These are phyloP conservation scores for Rhynchospora tenuis DNA, from an alignment of 176 grass and related monocot genomes.

Conservation along the genomic window DNA sequence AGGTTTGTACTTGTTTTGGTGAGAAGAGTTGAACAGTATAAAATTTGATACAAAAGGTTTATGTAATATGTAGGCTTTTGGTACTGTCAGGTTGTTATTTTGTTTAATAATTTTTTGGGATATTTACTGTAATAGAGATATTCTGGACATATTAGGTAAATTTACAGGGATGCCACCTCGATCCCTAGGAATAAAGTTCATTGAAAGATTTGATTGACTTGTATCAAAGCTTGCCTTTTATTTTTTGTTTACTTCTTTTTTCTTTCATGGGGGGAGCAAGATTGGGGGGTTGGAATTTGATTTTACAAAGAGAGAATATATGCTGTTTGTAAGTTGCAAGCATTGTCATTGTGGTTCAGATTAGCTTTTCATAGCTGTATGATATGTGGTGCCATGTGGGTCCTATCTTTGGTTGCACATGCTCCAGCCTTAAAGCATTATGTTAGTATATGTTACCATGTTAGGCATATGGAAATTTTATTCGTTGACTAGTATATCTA, in stretches of 20 bases:
- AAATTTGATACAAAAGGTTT: conserved; percentile 24
- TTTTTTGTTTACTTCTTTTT: not conserved
- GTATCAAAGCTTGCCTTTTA: conserved; percentile 3
- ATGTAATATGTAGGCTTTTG: conserved; percentile 31
- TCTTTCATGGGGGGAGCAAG: not conserved
- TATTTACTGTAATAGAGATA: conserved; percentile 26
- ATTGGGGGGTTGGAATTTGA: not conserved
- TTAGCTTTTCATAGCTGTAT: conserved; percentile 19
- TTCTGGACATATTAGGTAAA: conserved; percentile 27
- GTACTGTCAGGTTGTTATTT: conserved; percentile 24
- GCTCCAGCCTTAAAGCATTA: not conserved
- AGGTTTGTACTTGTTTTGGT: conserved; percentile 23
- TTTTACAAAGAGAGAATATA: conserved; percentile 19
- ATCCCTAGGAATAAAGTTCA: conserved; percentile 26
- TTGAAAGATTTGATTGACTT: conserved; percentile 21
- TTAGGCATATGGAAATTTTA: not conserved
- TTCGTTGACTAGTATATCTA: conserved; percentile 1
- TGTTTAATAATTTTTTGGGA: conserved; percentile 21
- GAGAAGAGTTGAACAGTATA: conserved; percentile 28
- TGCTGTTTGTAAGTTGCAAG: conserved; percentile 23
- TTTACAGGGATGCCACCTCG: conserved; percentile 20
- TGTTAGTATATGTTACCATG: conserved; percentile 7
- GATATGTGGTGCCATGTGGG: conserved; percentile 12
- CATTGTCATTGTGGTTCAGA: conserved; percentile 22
- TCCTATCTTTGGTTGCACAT: conserved; percentile 27